phyloP scores from a whole-genome alignment of 306 rosid genomes.

The Lathyrus tuberosus region DNA sequence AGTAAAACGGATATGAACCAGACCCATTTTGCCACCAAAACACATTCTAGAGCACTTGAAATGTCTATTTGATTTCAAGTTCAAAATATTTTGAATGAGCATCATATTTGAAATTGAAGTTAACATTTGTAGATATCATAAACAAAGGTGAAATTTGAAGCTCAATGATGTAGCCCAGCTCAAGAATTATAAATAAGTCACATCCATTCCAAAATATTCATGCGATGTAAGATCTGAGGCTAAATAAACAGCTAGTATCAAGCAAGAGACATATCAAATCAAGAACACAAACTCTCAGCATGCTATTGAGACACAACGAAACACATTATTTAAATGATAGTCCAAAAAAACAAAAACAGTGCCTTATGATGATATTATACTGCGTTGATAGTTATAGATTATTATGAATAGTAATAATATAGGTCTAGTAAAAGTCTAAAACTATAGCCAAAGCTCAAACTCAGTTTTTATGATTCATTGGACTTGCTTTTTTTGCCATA shows the following conservation, averaged over 20 bases:
- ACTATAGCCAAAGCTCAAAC: constrained; percentile 30
- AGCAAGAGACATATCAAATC: constrained; percentile 9
- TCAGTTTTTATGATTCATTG: constrained; percentile 29
- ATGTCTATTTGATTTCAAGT: no score
- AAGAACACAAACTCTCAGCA: constrained; percentile 15
- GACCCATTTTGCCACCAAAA: no score
- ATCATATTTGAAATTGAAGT: no score
- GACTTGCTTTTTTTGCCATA: constrained; percentile 47
- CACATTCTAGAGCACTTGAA: no score
- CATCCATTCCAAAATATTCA: constrained; percentile 22
- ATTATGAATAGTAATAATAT: constrained; percentile 29
- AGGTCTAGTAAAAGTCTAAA: constrained; percentile 6
- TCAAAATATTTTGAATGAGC: no score
- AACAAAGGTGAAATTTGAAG: no score
- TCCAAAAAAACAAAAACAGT: neutral
- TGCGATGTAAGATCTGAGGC: neutral
- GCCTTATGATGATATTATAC: neutral
- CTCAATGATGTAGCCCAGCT: no score
- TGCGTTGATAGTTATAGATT: neutral
- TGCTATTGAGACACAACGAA: constrained; percentile 14
- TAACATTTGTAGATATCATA: no score
- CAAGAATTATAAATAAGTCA: no score
- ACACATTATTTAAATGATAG: constrained; percentile 3
- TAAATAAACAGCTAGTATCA: constrained; percentile 23
- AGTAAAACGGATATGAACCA: no score